Evolutionary conservation across 192 early-diverging fungal genomes (phyloP).

Genomic region (Entophlyctis luteolus): DNA sequence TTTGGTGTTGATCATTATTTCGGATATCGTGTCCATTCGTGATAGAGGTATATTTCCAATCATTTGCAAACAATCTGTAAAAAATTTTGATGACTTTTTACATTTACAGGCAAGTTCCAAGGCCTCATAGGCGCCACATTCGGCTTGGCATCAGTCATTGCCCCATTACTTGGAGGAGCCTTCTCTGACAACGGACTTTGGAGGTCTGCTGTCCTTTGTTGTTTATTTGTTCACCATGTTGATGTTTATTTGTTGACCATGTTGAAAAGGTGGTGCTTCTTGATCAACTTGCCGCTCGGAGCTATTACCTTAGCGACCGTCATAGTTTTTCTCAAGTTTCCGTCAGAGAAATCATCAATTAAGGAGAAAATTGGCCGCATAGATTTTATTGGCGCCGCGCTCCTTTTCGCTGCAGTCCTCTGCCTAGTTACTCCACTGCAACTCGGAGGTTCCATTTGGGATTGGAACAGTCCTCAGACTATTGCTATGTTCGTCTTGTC

Average conservation of each 20-base stretch:
- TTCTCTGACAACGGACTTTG: constrained; percentile 52
- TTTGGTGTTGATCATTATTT: constrained; percentile 73
- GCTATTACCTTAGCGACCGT: constrained; percentile 56
- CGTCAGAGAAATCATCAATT: constrained; percentile 44
- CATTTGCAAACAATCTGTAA: constrained; percentile 43
- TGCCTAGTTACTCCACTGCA: constrained; percentile 63
- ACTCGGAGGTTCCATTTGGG: constrained; percentile 64
- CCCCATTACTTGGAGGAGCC: constrained; percentile 75
- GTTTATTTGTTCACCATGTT: not conserved
- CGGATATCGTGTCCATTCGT: constrained; percentile 70
- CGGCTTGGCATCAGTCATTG: constrained; percentile 69
- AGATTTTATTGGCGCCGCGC: constrained; percentile 54
- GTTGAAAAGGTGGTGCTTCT: constrained; percentile 71
- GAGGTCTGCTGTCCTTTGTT: constrained; percentile 49
- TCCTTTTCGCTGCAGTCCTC: constrained; percentile 45
- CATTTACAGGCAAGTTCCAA: constrained; percentile 63
- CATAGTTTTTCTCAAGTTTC: constrained; percentile 58
- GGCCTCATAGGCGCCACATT: constrained; percentile 72
- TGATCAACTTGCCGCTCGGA: constrained; percentile 80
- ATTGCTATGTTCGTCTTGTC: constrained; percentile 65
- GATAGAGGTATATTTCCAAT: constrained; percentile 31
- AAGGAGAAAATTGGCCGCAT: constrained; percentile 64
- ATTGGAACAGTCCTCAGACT: constrained; percentile 53
- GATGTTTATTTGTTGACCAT: constrained; percentile 47
- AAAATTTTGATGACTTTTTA: not conserved